Conservation (phyloP, 2,329 filamentous ascomycete species). For the Venturia asperata region DNA sequence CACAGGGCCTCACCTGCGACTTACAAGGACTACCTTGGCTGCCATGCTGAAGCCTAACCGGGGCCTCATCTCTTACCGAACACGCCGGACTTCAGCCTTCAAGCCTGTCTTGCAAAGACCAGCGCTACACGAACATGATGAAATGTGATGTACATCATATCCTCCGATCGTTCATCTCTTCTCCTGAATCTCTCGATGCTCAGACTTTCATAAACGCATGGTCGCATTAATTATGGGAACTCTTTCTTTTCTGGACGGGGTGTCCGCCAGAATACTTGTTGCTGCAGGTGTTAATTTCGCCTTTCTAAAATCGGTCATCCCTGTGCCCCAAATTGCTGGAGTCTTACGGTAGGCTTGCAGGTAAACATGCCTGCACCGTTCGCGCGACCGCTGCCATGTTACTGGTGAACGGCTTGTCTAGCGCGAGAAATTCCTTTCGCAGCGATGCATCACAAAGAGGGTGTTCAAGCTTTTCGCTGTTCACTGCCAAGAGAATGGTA, state of each 20-base stretch:
- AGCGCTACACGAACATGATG: background rate
- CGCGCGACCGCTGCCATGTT: background rate
- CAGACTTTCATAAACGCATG: background rate
- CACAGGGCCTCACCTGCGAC: background rate
- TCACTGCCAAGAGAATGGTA: background rate
- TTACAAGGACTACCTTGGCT: background rate
- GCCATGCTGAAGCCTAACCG: background rate
- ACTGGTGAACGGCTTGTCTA: background rate
- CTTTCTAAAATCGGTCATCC: conserved; percentile 4
- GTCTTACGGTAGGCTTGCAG: conserved; percentile 6
- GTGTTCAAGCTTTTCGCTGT: conserved; percentile 4
- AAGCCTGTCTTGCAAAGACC: background rate
- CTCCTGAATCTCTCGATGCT: background rate
- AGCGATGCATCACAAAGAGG: conserved; percentile 3
- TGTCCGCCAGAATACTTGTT: background rate
- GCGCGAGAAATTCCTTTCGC: background rate
- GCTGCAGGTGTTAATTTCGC: conserved; percentile 1
- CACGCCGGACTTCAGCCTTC: conserved; percentile 1
- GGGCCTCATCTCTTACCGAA: background rate
- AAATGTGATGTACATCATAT: background rate
- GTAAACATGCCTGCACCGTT: background rate
- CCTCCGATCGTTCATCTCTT: background rate
- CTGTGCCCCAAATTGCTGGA: conserved; percentile 13
- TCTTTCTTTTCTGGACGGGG: background rate
- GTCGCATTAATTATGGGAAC: background rate